Evolutionary conservation across 108 stramenopile genomes (phyloP).

Genomic region (Cyclostephanos invisitatus): DNA sequence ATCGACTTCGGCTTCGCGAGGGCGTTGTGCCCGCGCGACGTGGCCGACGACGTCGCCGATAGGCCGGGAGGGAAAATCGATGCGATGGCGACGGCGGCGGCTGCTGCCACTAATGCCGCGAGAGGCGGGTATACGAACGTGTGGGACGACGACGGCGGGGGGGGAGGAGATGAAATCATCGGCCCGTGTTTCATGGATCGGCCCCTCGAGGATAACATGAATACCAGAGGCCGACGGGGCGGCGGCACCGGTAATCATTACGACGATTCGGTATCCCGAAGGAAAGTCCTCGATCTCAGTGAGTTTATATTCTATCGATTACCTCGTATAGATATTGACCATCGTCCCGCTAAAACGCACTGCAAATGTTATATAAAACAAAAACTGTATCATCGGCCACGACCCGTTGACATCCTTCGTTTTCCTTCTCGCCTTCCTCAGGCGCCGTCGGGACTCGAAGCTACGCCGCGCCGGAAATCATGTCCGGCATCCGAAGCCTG

Average conservation of each 20-base stretch:
- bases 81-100: no score
- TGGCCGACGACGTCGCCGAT: conserved; percentile 30
- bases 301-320: neutral
- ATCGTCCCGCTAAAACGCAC: neutral
- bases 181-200: conserved; percentile 1
- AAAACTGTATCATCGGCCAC: no score
- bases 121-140: no score
- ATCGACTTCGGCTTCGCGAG: conserved; percentile 90
- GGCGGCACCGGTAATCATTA: neutral
- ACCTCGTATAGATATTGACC: neutral
- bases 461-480: conserved; percentile 86
- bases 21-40: conserved; percentile 54
- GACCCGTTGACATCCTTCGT: no score
- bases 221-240: neutral
- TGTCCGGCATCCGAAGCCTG: conserved; percentile 21
- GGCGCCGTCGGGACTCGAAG: conserved; percentile 74
- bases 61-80: no score
- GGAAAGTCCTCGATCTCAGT: conserved; percentile 17
- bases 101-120: neutral
- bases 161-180: no score
- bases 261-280: conserved; percentile 7
- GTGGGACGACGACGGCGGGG: no score
- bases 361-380: no score
- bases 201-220: neutral
- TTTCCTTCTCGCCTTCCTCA: neutral